Percentiles rank a stretch among this genome's conserved stretches.
phyloP scores from a whole-genome alignment of 2,329 filamentous ascomycete genomes.

The Botrytis sinoallii region DNA sequence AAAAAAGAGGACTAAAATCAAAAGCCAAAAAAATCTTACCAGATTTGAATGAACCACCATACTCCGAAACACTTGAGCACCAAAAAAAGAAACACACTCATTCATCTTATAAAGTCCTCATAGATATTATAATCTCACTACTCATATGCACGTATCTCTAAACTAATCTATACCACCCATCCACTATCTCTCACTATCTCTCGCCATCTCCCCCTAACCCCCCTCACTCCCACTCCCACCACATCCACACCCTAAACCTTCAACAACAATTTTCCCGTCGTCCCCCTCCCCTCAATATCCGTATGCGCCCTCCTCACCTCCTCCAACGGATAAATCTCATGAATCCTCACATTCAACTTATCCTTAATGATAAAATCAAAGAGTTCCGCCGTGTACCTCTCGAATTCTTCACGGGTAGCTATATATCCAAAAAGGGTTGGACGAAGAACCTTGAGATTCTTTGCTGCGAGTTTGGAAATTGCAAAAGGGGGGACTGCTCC shows the following conservation, averaged over 20 bases:
- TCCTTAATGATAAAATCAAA: conserved; percentile 68
- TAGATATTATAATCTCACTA: neutral
- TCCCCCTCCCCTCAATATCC: conserved; percentile 79
- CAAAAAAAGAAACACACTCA: neutral
- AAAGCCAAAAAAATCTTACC: neutral
- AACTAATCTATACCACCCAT: neutral
- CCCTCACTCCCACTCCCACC: no score
- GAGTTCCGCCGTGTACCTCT: conserved; percentile 67
- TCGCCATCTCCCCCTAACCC: no score
- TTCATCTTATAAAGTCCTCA: rapidly evolving
- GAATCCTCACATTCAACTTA: conserved; percentile 69
- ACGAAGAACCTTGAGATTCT: conserved; percentile 74
- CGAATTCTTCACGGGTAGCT: conserved; percentile 65
- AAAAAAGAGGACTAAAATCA: no score
- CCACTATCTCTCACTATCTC: no score
- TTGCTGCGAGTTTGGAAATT: conserved; percentile 57
- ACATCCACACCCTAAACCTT: conserved; percentile 45
- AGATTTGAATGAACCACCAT: neutral
- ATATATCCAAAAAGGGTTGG: conserved; percentile 72
- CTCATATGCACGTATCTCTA: neutral
- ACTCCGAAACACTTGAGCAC: neutral
- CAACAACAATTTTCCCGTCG: conserved; percentile 78
- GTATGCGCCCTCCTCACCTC: conserved; percentile 70
- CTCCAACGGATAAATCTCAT: conserved; percentile 72
- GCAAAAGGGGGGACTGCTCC: conserved; percentile 63